Percentiles rank a stretch among this genome's conserved stretches.
phyloP scores from a whole-genome alignment of 2,329 filamentous ascomycete species.

The Cercospora sp. region DNA sequence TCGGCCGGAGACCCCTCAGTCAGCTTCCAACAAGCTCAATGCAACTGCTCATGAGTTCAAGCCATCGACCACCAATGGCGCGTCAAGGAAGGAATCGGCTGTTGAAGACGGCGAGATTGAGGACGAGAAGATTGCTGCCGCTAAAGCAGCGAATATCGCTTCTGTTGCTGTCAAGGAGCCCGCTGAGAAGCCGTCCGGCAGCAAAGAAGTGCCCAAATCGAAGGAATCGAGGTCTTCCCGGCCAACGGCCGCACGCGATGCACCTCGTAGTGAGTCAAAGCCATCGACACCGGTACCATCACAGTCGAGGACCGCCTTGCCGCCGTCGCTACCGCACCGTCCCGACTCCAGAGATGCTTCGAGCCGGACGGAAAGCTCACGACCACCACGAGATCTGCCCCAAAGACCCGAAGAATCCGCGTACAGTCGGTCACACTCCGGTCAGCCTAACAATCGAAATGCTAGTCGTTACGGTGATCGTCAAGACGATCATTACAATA shows the following conservation, averaged over 20 bases:
- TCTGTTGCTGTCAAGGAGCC: conserved; percentile 8
- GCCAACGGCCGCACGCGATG: conserved; percentile 15
- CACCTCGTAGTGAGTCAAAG: conserved; percentile 23
- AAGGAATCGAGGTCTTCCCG: neutral
- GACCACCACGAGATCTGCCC: conserved; percentile 51
- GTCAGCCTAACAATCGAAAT: conserved; percentile 3
- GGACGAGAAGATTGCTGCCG: conserved; percentile 52
- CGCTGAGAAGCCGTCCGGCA: neutral
- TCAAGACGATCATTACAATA: conserved; percentile 44
- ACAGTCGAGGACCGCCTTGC: conserved; percentile 20
- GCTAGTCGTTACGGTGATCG: conserved; percentile 36
- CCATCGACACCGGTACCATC: conserved; percentile 28
- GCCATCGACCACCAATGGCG: conserved; percentile 47
- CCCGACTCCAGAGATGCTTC: conserved; percentile 38
- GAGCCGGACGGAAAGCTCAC: conserved; percentile 32
- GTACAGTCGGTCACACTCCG: conserved; percentile 20
- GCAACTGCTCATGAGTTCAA: conserved; percentile 66
- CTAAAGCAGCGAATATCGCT: conserved; percentile 29
- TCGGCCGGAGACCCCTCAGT: conserved; percentile 46
- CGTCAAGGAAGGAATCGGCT: conserved; percentile 28
- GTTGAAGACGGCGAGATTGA: conserved; percentile 71
- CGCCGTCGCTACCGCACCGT: conserved; percentile 32
- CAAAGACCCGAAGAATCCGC: conserved; percentile 26
- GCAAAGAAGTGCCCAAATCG: conserved; percentile 10
- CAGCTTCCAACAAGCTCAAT: conserved; percentile 46